A percentile compares a stretch with the other conserved stretches of the same genome.
These are phyloP conservation scores for Beauveria sp. DNA, from an alignment of 2,329 filamentous ascomycete species.

Conservation along the genomic window DNA sequence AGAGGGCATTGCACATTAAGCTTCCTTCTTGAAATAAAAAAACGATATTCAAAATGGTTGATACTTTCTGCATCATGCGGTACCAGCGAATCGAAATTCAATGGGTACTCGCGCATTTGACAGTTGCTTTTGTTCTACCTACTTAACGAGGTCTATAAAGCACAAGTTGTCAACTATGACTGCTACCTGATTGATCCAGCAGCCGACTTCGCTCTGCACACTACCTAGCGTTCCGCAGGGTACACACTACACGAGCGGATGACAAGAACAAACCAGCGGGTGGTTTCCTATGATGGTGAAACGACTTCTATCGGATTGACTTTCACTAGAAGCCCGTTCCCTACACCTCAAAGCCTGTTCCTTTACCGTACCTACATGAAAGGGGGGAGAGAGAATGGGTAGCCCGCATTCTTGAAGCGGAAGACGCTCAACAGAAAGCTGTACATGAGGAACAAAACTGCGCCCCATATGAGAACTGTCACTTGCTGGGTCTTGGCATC, in stretches of 20 bases:
- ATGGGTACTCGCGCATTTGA: not conserved
- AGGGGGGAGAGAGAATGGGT: slow-evolving; percentile 89
- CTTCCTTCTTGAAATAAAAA: slow-evolving; percentile 33
- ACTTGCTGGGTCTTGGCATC: slow-evolving; percentile 73
- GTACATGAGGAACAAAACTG: slow-evolving; percentile 73
- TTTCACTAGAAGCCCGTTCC: not conserved
- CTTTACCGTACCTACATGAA: slow-evolving; percentile 50
- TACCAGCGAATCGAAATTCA: not conserved
- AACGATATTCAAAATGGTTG: slow-evolving; percentile 15
- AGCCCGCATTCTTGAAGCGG: slow-evolving; percentile 87
- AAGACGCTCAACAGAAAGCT: slow-evolving; percentile 93
- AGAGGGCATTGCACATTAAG: slow-evolving; percentile 32
- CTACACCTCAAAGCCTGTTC: not conserved
- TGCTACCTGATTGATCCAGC: not conserved
- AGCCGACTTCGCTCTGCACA: not conserved
- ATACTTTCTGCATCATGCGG: not conserved
- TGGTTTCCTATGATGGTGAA: too few species aligned
- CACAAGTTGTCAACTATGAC: not conserved
- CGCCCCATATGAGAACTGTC: slow-evolving; percentile 72
- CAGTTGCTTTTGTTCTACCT: not conserved
- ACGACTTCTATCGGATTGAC: not conserved
- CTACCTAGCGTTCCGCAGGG: not conserved
- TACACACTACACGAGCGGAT: too few species aligned
- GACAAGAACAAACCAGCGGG: not conserved
- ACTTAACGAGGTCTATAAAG: not conserved